Evolutionary conservation across 495 filamentous ascomycete genomes (phyloP), one percentile per base, ranked within the genome.

Genomic region (Bacidia gigantensis): DNA sequence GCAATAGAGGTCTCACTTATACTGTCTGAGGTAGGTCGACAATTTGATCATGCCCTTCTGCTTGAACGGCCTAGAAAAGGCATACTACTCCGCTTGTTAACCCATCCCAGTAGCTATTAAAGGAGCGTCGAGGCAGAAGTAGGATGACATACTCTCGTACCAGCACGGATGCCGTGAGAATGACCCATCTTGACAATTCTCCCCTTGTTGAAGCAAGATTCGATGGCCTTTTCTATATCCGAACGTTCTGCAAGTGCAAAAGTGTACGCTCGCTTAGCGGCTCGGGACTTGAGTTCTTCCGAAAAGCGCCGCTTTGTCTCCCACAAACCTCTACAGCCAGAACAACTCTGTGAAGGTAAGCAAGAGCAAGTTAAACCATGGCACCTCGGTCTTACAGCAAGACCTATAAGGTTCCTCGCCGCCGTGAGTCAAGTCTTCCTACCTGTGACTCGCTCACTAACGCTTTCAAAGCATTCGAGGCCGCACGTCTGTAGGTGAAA

Each of bases 401-500:
- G 86, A 97, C 92, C 79, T 90, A 93, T 72, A 95, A 93, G 82
- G 85, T 94, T 76, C 83, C 87, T 64, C 75, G 80, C 69, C 78
- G 81, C 62, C 74, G 72, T 76, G 69, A 72, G 73, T 74, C 54
- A 39, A 42, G 1, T 35, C n/a, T 35, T 35, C 5, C 14, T 35
- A 26, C 40, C 39, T 14, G 29, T 35, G 14, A 14, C 5, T 35
- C 29, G 29, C 5, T 35, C 29, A 35, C 29, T 35, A 35, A 35
- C 14, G 29, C 5, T 14, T 35, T 14, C 22, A 42, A 58, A 80
- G 77, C 92, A 62, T 98, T 93, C 81, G 92, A 98, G 85, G 90
- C 88, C 67, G 92, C 92, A 72, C 93, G 92, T 83, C 81, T 98
- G 92, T 97, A 80, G 84, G 89, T 87, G 41, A 72, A 96, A 69